Evolutionary conservation across 257 asterid species (phyloP).

Genomic region (Solanum lycopersicoides): DNA sequence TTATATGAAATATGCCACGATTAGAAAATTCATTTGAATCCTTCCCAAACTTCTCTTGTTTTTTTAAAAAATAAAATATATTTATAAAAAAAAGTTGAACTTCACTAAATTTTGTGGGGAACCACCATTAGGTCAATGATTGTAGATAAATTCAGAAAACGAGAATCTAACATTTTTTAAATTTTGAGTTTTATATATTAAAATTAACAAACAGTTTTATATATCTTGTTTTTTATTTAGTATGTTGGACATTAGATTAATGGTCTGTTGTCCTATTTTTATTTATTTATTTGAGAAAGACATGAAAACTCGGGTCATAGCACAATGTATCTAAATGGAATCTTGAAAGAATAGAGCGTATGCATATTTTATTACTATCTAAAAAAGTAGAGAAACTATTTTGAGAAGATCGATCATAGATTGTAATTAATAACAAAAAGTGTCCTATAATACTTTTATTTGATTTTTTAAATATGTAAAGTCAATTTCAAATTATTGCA

Average conservation of each 20-base stretch:
- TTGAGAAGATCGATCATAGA: too few species aligned
- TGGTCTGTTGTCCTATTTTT: not conserved
- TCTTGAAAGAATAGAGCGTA: not conserved
- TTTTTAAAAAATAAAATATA: not conserved
- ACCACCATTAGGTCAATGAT: not conserved
- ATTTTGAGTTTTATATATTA: not conserved
- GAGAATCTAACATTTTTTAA: not conserved
- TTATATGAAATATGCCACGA: not conserved
- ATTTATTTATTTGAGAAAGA: not conserved
- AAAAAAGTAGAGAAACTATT: too few species aligned
- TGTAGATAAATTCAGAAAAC: not conserved
- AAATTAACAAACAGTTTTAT: not conserved
- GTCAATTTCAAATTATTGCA: not conserved
- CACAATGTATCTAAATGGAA: too few species aligned
- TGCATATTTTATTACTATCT: accelerated
- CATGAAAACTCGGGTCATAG: not conserved
- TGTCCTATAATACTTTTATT: not conserved
- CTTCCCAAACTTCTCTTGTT: not conserved
- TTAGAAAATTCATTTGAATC: not conserved
- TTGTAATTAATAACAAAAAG: too few species aligned
- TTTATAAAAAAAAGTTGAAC: not conserved
- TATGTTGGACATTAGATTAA: not conserved
- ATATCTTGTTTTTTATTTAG: not conserved
- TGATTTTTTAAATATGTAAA: too few species aligned
- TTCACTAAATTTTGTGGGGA: not conserved